Conservation (phyloP, 2,329 filamentous ascomycete species). For the Colletotrichum brevisporum region DNA sequence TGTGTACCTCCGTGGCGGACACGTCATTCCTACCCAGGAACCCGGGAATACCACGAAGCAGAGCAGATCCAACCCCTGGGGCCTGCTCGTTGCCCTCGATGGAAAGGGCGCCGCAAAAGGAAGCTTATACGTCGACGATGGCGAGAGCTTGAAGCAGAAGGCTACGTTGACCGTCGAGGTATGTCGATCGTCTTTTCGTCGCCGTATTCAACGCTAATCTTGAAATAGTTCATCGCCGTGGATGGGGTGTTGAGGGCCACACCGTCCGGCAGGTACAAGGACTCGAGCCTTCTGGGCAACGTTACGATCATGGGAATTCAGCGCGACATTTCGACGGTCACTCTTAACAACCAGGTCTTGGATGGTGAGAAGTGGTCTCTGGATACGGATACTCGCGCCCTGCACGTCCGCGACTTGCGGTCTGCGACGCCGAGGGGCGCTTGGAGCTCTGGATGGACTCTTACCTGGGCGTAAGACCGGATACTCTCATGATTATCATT, state of each 20-base stretch:
- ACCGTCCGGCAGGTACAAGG: conserved; percentile 66
- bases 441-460: conserved; percentile 19
- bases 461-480: conserved; percentile 22
- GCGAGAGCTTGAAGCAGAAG: conserved; percentile 69
- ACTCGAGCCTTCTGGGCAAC: conserved; percentile 71
- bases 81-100: conserved; percentile 74
- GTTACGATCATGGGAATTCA: conserved; percentile 74
- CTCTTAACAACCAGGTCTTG: conserved; percentile 65
- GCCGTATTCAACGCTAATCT: conserved; percentile 28
- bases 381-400: conserved; percentile 9
- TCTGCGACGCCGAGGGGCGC: conserved; percentile 19
- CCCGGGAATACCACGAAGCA: conserved; percentile 76
- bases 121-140: conserved; percentile 80
- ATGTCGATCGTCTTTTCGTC: conserved; percentile 42
- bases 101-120: conserved; percentile 69
- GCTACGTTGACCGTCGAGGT: conserved; percentile 67
- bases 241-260: conserved; percentile 61
- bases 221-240: conserved; percentile 56
- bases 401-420: conserved; percentile 8
- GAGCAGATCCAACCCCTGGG: conserved; percentile 75
- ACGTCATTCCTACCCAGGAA: conserved; percentile 77
- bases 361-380: conserved; percentile 43
- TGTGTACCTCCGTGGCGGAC: conserved; percentile 78
- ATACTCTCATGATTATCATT: neutral
- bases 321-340: conserved; percentile 57